These are phyloP conservation scores for Ogataea zsoltii DNA, from an alignment of 805 yeast species.

Conservation along the genomic window DNA sequence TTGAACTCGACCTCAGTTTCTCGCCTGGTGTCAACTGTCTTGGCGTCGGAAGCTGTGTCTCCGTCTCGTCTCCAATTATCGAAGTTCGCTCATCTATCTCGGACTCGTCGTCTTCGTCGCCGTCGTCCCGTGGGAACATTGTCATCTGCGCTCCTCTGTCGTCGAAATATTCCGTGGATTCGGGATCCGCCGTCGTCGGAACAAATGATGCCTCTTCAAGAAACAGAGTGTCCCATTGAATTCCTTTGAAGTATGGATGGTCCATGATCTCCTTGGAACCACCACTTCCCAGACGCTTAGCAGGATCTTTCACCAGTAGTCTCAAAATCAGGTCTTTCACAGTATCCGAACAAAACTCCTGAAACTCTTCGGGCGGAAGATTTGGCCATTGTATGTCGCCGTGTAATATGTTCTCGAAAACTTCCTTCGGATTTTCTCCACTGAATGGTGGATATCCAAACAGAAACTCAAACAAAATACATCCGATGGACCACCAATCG, in stretches of 20 bases:
- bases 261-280: constrained; percentile 77
- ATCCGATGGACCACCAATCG: constrained; percentile 99
- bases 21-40: constrained; percentile 20
- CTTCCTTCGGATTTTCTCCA: constrained; percentile 73
- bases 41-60: background rate
- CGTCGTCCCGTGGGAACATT: constrained; percentile 54
- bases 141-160: constrained; percentile 79
- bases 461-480: constrained; percentile 87
- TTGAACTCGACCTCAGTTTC: background rate
- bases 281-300: constrained; percentile 67
- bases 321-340: constrained; percentile 74
- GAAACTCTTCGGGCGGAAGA: constrained; percentile 53
- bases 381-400: constrained; percentile 86
- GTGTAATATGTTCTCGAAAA: constrained; percentile 76
- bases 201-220: constrained; percentile 77
- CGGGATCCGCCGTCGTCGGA: constrained; percentile 78
- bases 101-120: constrained; percentile 27
- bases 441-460: constrained; percentile 96
- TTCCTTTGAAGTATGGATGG: constrained; percentile 74
- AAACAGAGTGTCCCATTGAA: constrained; percentile 75
- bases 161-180: constrained; percentile 89
- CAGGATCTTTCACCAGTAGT: constrained; percentile 65
- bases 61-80: background rate
- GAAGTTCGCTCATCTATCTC: background rate
- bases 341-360: constrained; percentile 52